A percentile compares a stretch with the other conserved stretches of the same genome.
phyloP scores from a whole-genome alignment of 306 rosid species.

The Vicia sativa region DNA sequence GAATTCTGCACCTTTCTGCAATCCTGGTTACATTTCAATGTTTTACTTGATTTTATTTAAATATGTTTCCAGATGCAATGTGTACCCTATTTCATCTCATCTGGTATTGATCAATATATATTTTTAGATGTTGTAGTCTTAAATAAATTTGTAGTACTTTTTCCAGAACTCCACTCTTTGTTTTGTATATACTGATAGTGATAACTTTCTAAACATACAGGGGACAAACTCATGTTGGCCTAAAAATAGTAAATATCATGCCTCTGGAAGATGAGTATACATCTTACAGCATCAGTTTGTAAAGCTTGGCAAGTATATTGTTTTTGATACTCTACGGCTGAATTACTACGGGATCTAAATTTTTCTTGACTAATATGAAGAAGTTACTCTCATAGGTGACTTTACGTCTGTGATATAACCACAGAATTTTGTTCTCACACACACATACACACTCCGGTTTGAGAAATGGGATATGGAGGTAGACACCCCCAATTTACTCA shows the following conservation, averaged over 20 bases:
- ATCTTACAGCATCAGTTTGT: constrained; percentile 33
- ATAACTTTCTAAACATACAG: constrained; percentile 49
- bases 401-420: constrained; percentile 18
- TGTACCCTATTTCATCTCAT: neutral
- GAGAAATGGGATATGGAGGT: constrained; percentile 36
- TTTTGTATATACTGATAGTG: constrained; percentile 23
- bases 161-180: constrained; percentile 10
- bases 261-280: constrained; percentile 51
- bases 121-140: neutral
- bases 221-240: constrained; percentile 82
- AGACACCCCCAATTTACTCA: too few species aligned
- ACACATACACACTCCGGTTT: constrained; percentile 36
- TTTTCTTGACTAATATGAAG: constrained; percentile 33
- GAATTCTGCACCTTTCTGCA: constrained; percentile 5
- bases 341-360: constrained; percentile 38
- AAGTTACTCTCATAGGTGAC: constrained; percentile 51
- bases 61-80: neutral
- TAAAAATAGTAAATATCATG: constrained; percentile 49
- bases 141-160: neutral
- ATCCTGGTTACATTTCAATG: constrained; percentile 21
- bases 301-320: constrained; percentile 30
- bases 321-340: constrained; percentile 38
- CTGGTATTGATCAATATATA: constrained; percentile 11
- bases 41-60: constrained; percentile 1
- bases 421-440: constrained; percentile 22